phyloP scores from a whole-genome alignment of 169 alveolate species.

The Plasmodium malariae region DNA sequence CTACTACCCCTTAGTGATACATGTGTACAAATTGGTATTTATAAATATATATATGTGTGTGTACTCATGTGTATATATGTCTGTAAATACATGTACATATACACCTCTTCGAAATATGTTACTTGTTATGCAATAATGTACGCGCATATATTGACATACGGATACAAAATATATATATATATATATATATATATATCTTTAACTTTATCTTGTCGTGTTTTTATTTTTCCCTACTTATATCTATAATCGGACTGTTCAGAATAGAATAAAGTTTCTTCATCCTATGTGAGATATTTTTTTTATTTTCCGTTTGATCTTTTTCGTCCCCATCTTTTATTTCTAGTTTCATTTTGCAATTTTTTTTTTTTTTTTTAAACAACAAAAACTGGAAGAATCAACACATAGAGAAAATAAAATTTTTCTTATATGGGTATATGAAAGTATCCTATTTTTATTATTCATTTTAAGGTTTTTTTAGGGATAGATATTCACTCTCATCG shows the following conservation, averaged over 20 bases:
- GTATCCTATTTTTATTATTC: constrained; percentile 2
- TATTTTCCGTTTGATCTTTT: constrained; percentile 38
- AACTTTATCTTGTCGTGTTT: neutral
- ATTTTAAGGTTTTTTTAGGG: no score
- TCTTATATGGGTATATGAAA: neutral
- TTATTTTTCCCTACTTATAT: constrained; percentile 62
- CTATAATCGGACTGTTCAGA: constrained; percentile 56
- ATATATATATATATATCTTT: constrained; percentile 3
- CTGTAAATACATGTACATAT: no score
- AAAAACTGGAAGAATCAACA: neutral
- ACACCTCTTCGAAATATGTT: no score
- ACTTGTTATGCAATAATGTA: no score
- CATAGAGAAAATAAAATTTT: neutral
- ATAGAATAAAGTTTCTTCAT: constrained; percentile 68
- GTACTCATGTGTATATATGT: no score
- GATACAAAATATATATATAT: neutral
- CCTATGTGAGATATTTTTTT: constrained; percentile 62
- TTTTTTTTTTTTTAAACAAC: neutral
- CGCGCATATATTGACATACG: neutral
- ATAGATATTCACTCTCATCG: no score
- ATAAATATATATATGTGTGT: no score
- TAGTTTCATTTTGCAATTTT: constrained; percentile 59
- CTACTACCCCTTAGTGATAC: no score
- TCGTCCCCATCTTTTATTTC: constrained; percentile 18
- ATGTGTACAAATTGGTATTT: no score